Percentiles rank a stretch among this genome's conserved stretches.
These are phyloP conservation scores for Curvularia lunata DNA, from an alignment of 2,329 filamentous ascomycete genomes.

Conservation along the genomic window DNA sequence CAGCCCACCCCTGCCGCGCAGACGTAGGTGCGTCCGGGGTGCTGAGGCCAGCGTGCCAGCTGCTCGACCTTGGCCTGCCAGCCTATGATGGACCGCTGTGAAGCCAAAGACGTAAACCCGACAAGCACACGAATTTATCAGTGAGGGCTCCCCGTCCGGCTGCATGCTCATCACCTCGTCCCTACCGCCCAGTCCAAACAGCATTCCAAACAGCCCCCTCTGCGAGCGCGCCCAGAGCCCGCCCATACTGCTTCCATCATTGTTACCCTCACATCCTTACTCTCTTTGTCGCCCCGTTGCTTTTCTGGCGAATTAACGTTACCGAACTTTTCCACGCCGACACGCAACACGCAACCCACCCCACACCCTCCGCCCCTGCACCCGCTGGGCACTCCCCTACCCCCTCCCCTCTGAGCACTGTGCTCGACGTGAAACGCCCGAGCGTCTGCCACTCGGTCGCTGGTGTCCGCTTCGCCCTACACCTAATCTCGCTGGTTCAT, in stretches of 20 bases:
- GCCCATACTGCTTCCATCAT: slow-evolving; percentile 44
- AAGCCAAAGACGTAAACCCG: slow-evolving; percentile 41
- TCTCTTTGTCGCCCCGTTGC: slow-evolving; percentile 42
- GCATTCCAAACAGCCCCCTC: slow-evolving; percentile 1
- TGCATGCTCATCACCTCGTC: slow-evolving; percentile 43
- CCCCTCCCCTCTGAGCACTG: slow-evolving; percentile 39
- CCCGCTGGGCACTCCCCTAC: slow-evolving; percentile 31
- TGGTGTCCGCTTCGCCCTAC: slow-evolving; percentile 37
- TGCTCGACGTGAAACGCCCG: slow-evolving; percentile 48
- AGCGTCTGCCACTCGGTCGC: slow-evolving; percentile 44
- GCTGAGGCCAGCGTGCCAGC: slow-evolving; percentile 39
- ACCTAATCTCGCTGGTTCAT: slow-evolving; percentile 47
- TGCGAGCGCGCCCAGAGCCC: slow-evolving; percentile 30
- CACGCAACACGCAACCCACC: slow-evolving; percentile 34
- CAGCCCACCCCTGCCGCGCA: slow-evolving; percentile 22
- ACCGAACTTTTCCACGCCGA: slow-evolving; percentile 27
- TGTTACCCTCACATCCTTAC: slow-evolving; percentile 41
- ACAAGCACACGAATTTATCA: slow-evolving; percentile 45
- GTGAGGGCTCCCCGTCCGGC: slow-evolving; percentile 38
- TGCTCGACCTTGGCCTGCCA: slow-evolving; percentile 43
- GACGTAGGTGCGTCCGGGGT: slow-evolving; percentile 39
- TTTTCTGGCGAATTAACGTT: slow-evolving; percentile 32
- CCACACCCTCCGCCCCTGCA: slow-evolving; percentile 35
- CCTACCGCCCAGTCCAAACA: slow-evolving; percentile 26
- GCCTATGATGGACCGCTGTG: slow-evolving; percentile 49